Conservation (phyloP, 2,329 filamentous ascomycete species). For the Clarireedia monteithiana region DNA sequence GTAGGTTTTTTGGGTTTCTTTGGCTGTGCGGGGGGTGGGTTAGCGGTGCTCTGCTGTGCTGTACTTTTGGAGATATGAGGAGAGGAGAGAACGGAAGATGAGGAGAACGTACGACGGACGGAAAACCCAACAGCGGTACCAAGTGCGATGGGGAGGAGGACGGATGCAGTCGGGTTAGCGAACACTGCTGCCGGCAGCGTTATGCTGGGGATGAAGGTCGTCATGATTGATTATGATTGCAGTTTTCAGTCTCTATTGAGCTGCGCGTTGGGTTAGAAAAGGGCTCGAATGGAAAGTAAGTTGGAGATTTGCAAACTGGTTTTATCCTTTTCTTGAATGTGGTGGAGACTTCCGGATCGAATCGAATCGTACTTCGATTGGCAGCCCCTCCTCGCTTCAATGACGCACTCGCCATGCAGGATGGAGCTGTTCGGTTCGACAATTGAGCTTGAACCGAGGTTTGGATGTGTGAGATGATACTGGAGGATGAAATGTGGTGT, state of each 20-base stretch:
- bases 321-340: background rate
- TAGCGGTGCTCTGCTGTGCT: background rate
- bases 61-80: background rate
- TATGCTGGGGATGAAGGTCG: slow-evolving; percentile 68
- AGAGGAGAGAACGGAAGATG: background rate
- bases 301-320: background rate
- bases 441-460: background rate
- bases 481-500: background rate
- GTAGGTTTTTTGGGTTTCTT: slow-evolving; percentile 55
- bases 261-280: background rate
- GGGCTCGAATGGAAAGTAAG: background rate
- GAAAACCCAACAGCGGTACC: slow-evolving; percentile 68
- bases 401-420: slow-evolving; percentile 1
- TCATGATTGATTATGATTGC: slow-evolving; percentile 47
- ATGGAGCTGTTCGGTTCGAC: background rate
- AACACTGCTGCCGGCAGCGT: slow-evolving; percentile 68
- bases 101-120: slow-evolving; percentile 48
- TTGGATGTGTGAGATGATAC: background rate
- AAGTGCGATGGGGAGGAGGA: slow-evolving; percentile 66
- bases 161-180: slow-evolving; percentile 60
- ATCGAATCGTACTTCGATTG: background rate
- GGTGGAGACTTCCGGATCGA: background rate
- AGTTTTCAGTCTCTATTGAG: background rate
- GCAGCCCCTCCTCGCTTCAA: background rate
- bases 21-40: slow-evolving; percentile 33